Evolutionary conservation across 352 stramenopile species (phyloP), one percentile per base, ranked within the genome.

Genomic region (Globisporangium iwayamae): DNA sequence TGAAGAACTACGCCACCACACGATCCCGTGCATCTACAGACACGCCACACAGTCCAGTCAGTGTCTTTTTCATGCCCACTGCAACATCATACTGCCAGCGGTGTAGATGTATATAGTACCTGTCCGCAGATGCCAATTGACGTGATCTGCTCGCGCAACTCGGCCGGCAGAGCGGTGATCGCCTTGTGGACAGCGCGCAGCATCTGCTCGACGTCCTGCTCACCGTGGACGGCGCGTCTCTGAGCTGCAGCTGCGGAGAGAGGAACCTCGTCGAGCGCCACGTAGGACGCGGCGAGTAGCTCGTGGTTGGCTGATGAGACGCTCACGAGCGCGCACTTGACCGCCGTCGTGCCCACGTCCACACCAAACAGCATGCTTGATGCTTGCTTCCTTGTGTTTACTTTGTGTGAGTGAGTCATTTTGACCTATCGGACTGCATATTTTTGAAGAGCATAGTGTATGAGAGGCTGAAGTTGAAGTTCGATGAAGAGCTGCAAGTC

Each of bases 21-120:
- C 68, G 52, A 94, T 93, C 6, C 86, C 86, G 53, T 94, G 86
- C 86, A 94, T 94, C 84, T 94, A 66, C 34, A 14, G 2, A 2
- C 6, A 20, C 41, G 28, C 32, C 13, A 43, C 16, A 36, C 34
- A 2, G 4, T 8, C 36, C 22, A 39, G 14, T 43, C 18, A 16
- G 4, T 16, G 14, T 25, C 30, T 38, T 36, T 36, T 9, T 36
- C 32, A 36, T 0, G 32, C 4, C 32, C 32, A 36, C 32, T 36
- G 32, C 32, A 36, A 36, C 4, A 36, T 28, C 34, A 48, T 10
- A 48, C 16, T 22, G 20, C 2, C 43, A 48, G 13, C 0, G 62
- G 9, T 10, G 25, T 28, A 28, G 25, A 54, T 20, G 47, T 30
- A 36, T 20, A 32, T 3, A 36, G 10, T 7, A 88, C 83, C 70